Base-by-base conservation (phyloP, 2,329 filamentous ascomycete genomes). In the Onygenales sp. region DNA sequence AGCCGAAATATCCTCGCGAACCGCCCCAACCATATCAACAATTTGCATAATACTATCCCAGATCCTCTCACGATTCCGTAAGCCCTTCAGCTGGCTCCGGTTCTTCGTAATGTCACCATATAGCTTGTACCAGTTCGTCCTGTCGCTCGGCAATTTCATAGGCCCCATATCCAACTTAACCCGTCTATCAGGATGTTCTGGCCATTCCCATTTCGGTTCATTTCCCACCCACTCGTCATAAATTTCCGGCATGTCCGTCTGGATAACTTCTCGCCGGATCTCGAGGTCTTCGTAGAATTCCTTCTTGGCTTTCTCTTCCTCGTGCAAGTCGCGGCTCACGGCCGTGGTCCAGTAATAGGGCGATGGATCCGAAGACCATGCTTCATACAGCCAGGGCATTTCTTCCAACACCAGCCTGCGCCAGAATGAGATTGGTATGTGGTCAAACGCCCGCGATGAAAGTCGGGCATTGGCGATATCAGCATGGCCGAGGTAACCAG, bases 351-450 rank as follows among this genome's bases (percentile, higher is more conserved):
- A 50, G 47, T 36, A 33, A 21, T 43, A 51, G 39, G 39, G 39
- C 5, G 21, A 27, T 27, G 21, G 21, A 31, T 50, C n/a, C 17
- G 48, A 51, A 44, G 53, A 58, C 7, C 47, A 50, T n/a, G 42
- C 50, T 55, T 66, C 62, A 55, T 60, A 65, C 5, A 65, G 35
- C 61, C 58, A 65, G 2, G 63, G 63, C 57, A 63, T 60, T 31
- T 66, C 60, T 3, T 38, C 36, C 4, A 53, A 31, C n/a, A 65
- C 10, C 2, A 66, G 53, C 6, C 54, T 47, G 7, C 55, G 53
- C 33, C 57, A 65, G n/a, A 62, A 51, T 1, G 39, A 52, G 5
- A 60, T 56, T 7, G 63, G 58, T 6, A 64, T 41, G 13, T 61
- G 56, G 7, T 50, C 39, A 45, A 63, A 63, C 7, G 55, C 54